Evolutionary conservation across 305 asterid genomes (phyloP).

Genomic region (Vinca major): DNA sequence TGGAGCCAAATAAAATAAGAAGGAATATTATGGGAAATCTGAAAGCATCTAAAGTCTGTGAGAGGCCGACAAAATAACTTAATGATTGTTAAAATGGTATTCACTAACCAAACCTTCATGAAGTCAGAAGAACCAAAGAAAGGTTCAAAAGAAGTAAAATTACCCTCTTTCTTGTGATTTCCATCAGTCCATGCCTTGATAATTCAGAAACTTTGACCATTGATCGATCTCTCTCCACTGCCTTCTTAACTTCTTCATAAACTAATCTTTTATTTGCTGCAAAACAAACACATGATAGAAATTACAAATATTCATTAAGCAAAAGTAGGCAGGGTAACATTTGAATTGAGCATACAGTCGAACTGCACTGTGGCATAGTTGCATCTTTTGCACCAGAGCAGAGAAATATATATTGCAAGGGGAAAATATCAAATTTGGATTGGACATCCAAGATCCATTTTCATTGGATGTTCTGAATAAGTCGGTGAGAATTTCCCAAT

Average conservation of each 20-base stretch:
- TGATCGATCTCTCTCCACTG: slow-evolving; percentile 82
- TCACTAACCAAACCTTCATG: neutral
- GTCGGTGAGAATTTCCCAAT: neutral
- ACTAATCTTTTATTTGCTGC: slow-evolving; percentile 85
- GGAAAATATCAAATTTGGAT: neutral
- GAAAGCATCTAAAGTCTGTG: no score
- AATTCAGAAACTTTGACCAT: slow-evolving; percentile 81
- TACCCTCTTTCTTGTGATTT: slow-evolving; percentile 93
- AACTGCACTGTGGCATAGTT: neutral
- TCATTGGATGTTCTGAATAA: neutral
- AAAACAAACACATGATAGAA: slow-evolving; percentile 12
- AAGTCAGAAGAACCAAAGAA: neutral
- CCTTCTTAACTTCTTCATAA: slow-evolving; percentile 80
- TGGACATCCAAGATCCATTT: neutral
- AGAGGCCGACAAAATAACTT: no score
- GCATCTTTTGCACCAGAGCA: neutral
- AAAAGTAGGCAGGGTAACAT: neutral
- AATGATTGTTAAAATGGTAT: neutral
- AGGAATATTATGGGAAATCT: neutral
- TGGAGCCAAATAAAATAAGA: neutral
- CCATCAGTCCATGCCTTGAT: slow-evolving; percentile 93
- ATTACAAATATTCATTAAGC: neutral
- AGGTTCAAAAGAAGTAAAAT: slow-evolving; percentile 6
- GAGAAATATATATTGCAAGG: neutral
- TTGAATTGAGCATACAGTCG: neutral